Evolutionary conservation across 2,329 filamentous ascomycete genomes (phyloP), one percentile per base, ranked within the genome.

Genomic region (Amauroascus verrucosus): DNA sequence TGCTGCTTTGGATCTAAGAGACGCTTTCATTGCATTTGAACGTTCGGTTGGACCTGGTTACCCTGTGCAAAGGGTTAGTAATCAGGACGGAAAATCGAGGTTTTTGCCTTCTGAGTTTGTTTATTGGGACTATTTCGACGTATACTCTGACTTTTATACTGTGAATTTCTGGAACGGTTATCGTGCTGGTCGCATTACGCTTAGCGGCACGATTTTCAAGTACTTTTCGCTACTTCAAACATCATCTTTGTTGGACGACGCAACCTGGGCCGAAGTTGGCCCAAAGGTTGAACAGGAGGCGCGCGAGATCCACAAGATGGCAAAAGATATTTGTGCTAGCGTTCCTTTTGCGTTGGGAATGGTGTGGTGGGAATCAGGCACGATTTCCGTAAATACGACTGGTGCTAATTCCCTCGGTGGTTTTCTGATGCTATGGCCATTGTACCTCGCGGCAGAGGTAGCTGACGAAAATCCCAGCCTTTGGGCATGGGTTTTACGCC

Each of bases 101-200:
- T 49, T 45, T 38, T 26, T 52, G 1, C 22, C 54, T 26, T 28
- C 50, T 18, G 50, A 56, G 6, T 52, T 49, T 18, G 41, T 60
- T 1, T 81, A 79, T 56, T 70, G 73, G 16, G 72, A 74, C 11
- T 69, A 72, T 51, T 82, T 79, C 60, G 79, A 83, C 61, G 63
- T 72, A 20, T 83, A 83, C 59, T 64, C 65, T 14, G 74, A 77
- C 56, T 73, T 80, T 52, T 80, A 75, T 71, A 67, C 73, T 16
- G 77, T 75, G 7, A 72, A 76, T 22, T 71, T 78, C 38, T 83
- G 77, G 77, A 79, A 78, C 55, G 75, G 82, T 58, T 81, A 77
- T 59, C 77, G 81, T 22, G 81, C 78, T 72, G 72, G 73, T 6
- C 75, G 78, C n/a, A 75, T 81, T 22, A 64, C 82, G 8, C 62